A percentile compares a stretch with the other conserved stretches of the same genome.
Conservation (phyloP, 140 eudicot species). For the Eryngium alpinum region DNA sequence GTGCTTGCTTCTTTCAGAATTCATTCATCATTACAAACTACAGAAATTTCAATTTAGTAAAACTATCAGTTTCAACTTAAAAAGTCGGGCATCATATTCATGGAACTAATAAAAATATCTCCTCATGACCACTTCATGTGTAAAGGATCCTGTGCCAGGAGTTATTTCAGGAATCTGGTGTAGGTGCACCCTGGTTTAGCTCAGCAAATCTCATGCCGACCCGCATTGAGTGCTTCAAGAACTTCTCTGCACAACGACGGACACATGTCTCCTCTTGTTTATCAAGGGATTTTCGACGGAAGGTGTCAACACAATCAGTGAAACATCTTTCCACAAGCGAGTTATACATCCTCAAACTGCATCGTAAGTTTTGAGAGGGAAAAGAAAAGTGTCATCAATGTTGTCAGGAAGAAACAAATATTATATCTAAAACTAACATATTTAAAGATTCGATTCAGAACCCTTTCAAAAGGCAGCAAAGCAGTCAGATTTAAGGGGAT, state of each 20-base stretch:
- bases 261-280: constrained; percentile 85
- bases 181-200: constrained; percentile 79
- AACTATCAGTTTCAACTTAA: too few relatives aligned
- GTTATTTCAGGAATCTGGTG: constrained; percentile 22
- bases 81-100: too few relatives aligned
- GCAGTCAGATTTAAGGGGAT: too few relatives aligned
- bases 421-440: background rate
- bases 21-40: too few relatives aligned
- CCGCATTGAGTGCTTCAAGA: constrained; percentile 83
- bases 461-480: too few relatives aligned
- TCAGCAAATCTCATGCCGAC: constrained; percentile 84
- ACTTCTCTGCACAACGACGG: constrained; percentile 78
- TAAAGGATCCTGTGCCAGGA: too few relatives aligned
- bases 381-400: too few relatives aligned
- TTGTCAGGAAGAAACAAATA: background rate
- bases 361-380: background rate
- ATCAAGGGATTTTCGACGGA: constrained; percentile 61
- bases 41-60: too few relatives aligned
- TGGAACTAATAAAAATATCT: too few relatives aligned
- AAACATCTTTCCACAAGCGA: constrained; percentile 84
- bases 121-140: too few relatives aligned
- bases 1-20: too few relatives aligned
- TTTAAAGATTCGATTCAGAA: too few relatives aligned
- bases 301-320: constrained; percentile 73
- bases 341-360: constrained; percentile 85